Base-by-base conservation (phyloP, 352 stramenopile genomes). In the Phytophthora uliginosa region DNA sequence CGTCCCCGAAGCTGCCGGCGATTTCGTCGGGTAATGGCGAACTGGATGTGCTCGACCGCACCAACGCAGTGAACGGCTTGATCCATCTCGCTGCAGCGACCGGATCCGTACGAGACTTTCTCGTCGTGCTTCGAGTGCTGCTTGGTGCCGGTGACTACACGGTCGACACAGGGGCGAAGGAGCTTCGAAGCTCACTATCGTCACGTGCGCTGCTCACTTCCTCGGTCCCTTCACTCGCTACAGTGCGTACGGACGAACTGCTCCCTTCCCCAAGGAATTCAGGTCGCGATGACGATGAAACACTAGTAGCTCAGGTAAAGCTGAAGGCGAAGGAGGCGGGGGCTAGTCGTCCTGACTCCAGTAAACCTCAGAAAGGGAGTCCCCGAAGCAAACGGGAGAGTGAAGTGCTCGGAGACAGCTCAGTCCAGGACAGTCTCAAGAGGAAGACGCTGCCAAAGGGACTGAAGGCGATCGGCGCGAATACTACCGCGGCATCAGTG, bases 91-190 rank as follows among this genome's bases (percentile, higher is more conserved):
- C 86, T 15, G 81, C 74, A 0, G 85, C 85, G 0, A 82, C 73
- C 0, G 83, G 76, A 10, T 91, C 85, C 0, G 56, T 93, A 3
- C 66, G 76, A 1, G 85, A 92, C 50, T 90, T 93, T 12, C 66
- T 95, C 5, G 22, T 87, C 12, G 79, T 86, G 4, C 10, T 95
- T 1, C 70, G 69, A 34, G 77, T 95, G 7, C 65, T 95, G 47
- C 60, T 94, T 20, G 83, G 85, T 3, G 71, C 76, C 7, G 70
- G 55, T 6, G 69, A 87, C 31, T 53, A 53, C 33, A 33, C 8
- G 4, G 12, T 31, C 0, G 69, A 77, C 3, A 7, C 42, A 55
- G 31, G 1, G 0, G 20, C 13, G 18, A 82, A 79, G 55, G 84
- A 91, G 26, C 52, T 66, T 18, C 52, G 53, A 31, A 38, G 45